phyloP scores from a whole-genome alignment of 1,284 basidiomycete genomes.

The Thelephora terrestris region DNA sequence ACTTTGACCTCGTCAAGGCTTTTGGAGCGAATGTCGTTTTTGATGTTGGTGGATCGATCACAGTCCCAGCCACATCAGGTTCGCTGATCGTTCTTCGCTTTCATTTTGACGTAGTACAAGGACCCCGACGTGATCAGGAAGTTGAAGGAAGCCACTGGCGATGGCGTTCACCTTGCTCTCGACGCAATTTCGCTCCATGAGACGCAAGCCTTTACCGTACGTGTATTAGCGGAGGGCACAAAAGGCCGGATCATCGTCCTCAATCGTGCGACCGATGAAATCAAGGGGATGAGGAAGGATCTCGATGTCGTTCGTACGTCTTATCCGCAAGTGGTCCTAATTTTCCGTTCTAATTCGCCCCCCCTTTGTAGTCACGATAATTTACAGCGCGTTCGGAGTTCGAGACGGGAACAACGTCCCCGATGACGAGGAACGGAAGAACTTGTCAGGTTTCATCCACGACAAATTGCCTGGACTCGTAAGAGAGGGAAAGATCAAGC shows the following conservation, averaged over 20 bases:
- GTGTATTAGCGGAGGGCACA: constrained; percentile 11
- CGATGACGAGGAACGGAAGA: too few relatives aligned
- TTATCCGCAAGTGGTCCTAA: background rate
- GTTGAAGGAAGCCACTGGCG: constrained; percentile 16
- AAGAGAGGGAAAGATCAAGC: constrained; percentile 11
- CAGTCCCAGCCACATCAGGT: background rate
- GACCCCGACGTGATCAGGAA: constrained; percentile 15
- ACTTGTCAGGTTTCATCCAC: constrained; percentile 8
- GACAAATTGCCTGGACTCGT: constrained; percentile 13
- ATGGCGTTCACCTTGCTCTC: constrained; percentile 14
- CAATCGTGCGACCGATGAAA: constrained; percentile 5
- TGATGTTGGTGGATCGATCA: constrained; percentile 15
- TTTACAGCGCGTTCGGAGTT: background rate
- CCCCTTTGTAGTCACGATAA: background rate
- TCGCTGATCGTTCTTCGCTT: background rate
- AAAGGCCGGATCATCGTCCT: constrained; percentile 13
- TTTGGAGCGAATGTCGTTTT: constrained; percentile 32
- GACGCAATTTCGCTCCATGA: constrained; percentile 15
- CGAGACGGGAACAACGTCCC: background rate
- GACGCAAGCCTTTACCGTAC: constrained; percentile 10
- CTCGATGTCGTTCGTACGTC: constrained; percentile 10
- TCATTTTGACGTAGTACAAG: constrained; percentile 13
- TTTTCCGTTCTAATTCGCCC: background rate
- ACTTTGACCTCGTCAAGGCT: constrained; percentile 27
- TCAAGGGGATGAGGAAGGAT: constrained; percentile 8